Base-by-base conservation (phyloP, 2,329 filamentous ascomycete species). In the Hypoxylon sp. region DNA sequence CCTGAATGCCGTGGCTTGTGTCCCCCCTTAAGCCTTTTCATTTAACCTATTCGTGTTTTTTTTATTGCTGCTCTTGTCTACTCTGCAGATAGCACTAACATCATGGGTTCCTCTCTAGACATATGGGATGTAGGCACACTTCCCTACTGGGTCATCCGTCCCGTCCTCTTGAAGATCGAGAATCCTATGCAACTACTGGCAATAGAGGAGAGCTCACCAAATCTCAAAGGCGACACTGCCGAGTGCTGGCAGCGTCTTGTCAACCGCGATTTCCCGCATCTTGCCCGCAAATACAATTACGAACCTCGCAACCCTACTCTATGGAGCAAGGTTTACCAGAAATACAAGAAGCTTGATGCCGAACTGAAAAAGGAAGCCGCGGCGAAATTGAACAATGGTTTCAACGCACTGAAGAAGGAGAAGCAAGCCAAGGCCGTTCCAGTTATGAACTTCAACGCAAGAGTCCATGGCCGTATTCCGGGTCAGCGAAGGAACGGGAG, bases 321-420 rank as follows among this genome's bases (percentile, higher is more conserved):
- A 64, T 97, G 94, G 94, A 88, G 90, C 75, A 88, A 90, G 59
- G 84, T 96, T 12, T 97, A 96, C 80, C 82, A 85, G 69, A 88
- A 88, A 68, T 90, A 94, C 74, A 84, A 87, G 69, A 82, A 81
- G 43, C 82, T 90, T 67, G 85, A 88, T 37, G 81, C 87, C 32
- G 80, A 83, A 54, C 83, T 87, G 55, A 83, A 90, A 6, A 82
- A 83, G 3, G 81, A 82, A 21, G 89, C 90, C 69, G 84, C 87
- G 62, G 84, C 83, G 63, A 82, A 82, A 56, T 81, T 93, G 60
- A 85, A 82, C 71, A 82, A 82, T 48, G 84, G 86, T 43, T 80
- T 91, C 47, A 83, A 84, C 12, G 86, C 83, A 12, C 82, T 91
- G 66, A 83, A 85, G 72, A 80, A 87, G 62, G 81, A 87, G 65